A percentile compares a stretch with the other conserved stretches of the same genome.
Conservation (phyloP, 1,284 basidiomycete species). For the Leccinum pachyderme region DNA sequence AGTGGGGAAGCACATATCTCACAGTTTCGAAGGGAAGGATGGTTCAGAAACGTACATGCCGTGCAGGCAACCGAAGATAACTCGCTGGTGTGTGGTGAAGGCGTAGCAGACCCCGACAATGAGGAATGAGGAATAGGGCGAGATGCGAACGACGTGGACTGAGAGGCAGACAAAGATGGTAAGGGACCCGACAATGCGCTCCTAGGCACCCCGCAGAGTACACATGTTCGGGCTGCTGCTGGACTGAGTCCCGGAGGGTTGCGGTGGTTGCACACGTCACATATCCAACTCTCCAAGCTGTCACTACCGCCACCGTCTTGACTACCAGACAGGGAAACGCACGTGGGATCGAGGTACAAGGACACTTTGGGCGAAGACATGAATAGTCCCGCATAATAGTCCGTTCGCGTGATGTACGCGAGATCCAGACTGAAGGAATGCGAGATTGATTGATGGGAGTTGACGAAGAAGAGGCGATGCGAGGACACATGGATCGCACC, state of each 20-base stretch:
- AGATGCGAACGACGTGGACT: slow-evolving; percentile 36
- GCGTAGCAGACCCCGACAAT: slow-evolving; percentile 18
- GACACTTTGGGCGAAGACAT: slow-evolving; percentile 90
- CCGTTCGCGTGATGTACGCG: slow-evolving; percentile 70
- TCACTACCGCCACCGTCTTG: slow-evolving; percentile 21
- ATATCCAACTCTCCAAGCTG: slow-evolving; percentile 70
- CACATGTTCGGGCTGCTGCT: slow-evolving; percentile 62
- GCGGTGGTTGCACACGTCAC: slow-evolving; percentile 80
- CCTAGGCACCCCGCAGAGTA: slow-evolving; percentile 72
- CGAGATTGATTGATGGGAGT: slow-evolving; percentile 46
- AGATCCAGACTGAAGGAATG: slow-evolving; percentile 68
- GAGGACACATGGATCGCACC: slow-evolving; percentile 79
- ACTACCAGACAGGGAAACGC: slow-evolving; percentile 21
- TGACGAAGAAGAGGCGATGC: slow-evolving; percentile 84
- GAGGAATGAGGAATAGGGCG: slow-evolving; percentile 28
- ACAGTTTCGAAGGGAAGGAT: slow-evolving; percentile 71
- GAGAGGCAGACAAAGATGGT: slow-evolving; percentile 37
- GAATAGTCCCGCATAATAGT: slow-evolving; percentile 91
- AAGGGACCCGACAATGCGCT: slow-evolving; percentile 36
- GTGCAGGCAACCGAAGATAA: slow-evolving; percentile 58
- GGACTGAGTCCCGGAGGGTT: slow-evolving; percentile 72
- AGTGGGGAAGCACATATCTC: slow-evolving; percentile 87
- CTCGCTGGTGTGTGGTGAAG: slow-evolving; percentile 14
- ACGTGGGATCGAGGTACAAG: slow-evolving; percentile 52
- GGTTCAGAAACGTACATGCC: slow-evolving; percentile 92